Percentiles rank a stretch among this genome's conserved stretches.
Evolutionary conservation across 495 filamentous ascomycete genomes (phyloP).

Genomic region (Annulohypoxylon stygium): DNA sequence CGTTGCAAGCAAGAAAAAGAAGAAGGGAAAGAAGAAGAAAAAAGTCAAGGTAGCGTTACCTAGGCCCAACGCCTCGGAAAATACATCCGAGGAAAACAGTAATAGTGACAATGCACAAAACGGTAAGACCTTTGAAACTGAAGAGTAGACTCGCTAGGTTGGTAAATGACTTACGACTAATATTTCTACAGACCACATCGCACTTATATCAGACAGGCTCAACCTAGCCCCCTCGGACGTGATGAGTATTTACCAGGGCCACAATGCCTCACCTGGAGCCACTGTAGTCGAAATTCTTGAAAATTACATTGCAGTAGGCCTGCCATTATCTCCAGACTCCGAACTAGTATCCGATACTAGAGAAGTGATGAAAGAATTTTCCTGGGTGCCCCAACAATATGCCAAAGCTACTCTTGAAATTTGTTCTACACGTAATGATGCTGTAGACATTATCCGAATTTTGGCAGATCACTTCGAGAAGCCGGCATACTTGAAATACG

Average conservation of each 20-base stretch:
- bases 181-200: slow-evolving; percentile 38
- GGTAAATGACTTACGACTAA: slow-evolving; percentile 15
- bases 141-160: not conserved
- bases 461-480: slow-evolving; percentile 46
- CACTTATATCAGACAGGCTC: slow-evolving; percentile 45
- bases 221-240: slow-evolving; percentile 39
- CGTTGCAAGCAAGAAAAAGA: slow-evolving; percentile 61
- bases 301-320: slow-evolving; percentile 37
- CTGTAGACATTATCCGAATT: slow-evolving; percentile 39
- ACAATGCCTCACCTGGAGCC: slow-evolving; percentile 42
- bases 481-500: slow-evolving; percentile 46
- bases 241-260: slow-evolving; percentile 39
- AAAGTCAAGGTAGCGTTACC: slow-evolving; percentile 18
- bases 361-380: slow-evolving; percentile 21
- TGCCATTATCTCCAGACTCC: slow-evolving; percentile 11
- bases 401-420: slow-evolving; percentile 38
- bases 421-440: slow-evolving; percentile 22
- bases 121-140: slow-evolving; percentile 22
- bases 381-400: slow-evolving; percentile 45
- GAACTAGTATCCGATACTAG: slow-evolving; percentile 10
- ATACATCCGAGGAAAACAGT: slow-evolving; percentile 22
- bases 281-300: slow-evolving; percentile 45
- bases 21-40: slow-evolving; percentile 49
- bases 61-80: slow-evolving; percentile 17
- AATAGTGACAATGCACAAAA: slow-evolving; percentile 23